Evolutionary conservation across 177 flowering plant species (phyloP).

Genomic region (Vitis hybrid): DNA sequence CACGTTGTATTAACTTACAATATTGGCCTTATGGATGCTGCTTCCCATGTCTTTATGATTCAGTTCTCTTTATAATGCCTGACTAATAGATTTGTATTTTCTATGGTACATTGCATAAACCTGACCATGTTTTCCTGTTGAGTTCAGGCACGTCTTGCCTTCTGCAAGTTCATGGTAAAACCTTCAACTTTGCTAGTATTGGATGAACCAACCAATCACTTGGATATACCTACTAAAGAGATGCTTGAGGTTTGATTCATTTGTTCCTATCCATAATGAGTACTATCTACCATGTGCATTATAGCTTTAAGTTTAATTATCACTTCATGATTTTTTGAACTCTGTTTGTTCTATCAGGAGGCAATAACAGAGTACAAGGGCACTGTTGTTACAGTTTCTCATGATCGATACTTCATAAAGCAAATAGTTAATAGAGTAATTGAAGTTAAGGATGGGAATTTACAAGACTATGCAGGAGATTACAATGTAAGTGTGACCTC

Average conservation of each 20-base stretch:
- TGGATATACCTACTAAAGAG: constrained; percentile 97
- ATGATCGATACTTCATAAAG: constrained; percentile 89
- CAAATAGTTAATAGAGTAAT: constrained; percentile 95
- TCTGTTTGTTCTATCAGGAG: constrained; percentile 50
- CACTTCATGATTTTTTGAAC: not conserved
- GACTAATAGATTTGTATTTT: not conserved
- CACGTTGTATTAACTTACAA: not conserved
- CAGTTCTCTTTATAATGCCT: not conserved
- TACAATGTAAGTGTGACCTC: constrained; percentile 69
- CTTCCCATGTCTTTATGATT: not conserved
- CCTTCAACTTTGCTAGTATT: constrained; percentile 90
- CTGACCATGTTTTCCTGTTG: constrained; percentile 3
- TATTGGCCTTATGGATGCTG: not conserved
- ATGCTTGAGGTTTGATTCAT: constrained; percentile 87
- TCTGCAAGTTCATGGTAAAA: constrained; percentile 97
- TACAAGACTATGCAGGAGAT: constrained; percentile 90
- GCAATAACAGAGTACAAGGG: constrained; percentile 89
- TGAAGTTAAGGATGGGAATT: constrained; percentile 69
- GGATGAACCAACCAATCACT: constrained; percentile 99
- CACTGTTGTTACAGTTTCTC: constrained; percentile 92
- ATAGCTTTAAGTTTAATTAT: not conserved
- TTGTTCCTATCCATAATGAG: not conserved
- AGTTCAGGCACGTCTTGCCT: constrained; percentile 87
- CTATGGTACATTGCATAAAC: not conserved
- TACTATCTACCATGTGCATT: not conserved